Evolutionary conservation across 441 rosid species (phyloP), one percentile per base, ranked within the genome.

Genomic region (Pelargonium myrrhifolium): DNA sequence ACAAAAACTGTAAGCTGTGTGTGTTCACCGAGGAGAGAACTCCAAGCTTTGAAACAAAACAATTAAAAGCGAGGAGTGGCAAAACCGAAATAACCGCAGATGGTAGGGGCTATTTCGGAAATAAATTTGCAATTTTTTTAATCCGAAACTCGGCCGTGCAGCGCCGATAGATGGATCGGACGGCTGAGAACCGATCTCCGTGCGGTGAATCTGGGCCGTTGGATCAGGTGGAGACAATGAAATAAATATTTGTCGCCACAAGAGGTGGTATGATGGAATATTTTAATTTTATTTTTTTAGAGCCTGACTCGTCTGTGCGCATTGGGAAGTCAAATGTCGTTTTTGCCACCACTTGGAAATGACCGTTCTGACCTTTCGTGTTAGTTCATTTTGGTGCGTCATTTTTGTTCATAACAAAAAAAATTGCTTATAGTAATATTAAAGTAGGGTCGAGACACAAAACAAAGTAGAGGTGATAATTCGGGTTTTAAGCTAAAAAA

Each of bases 1-100:
- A 81, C 84, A 72, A 78, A 79, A 72, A 76, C 81, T 69, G 40
- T 49, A 24, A 24, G 26, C 10, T 39, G n/a, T 45, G 55, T 49
- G 55, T 49, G 55, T 49, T 66, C 55, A 18, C 70, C 76, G 71
- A 21, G 31, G 66, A 64, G 45, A 71, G 74, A n/a, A n/a, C 55
- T 69, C 72, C 77, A 73, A 73, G 67, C 65, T 47, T 64, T 65
- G 75, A 9, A 15, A 43, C 70, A 43, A 12, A 14, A 49, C 63
- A 69, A 64, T 72, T 5, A 49, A 49, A 49, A 49, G 56, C 56
- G 18, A 18, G n/a, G 6, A 20, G 2, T 15, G 56, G 56, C 56
- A 49, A 49, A 49, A n/a, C 20, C 56, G 56, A 3, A 49, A 49
- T 49, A 14, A 49, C 6, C 1, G 20, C 20, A 6, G 3, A 49